These are phyloP conservation scores for Hericium erinaceus DNA, from an alignment of 768 basidiomycete genomes.

Conservation along the genomic window DNA sequence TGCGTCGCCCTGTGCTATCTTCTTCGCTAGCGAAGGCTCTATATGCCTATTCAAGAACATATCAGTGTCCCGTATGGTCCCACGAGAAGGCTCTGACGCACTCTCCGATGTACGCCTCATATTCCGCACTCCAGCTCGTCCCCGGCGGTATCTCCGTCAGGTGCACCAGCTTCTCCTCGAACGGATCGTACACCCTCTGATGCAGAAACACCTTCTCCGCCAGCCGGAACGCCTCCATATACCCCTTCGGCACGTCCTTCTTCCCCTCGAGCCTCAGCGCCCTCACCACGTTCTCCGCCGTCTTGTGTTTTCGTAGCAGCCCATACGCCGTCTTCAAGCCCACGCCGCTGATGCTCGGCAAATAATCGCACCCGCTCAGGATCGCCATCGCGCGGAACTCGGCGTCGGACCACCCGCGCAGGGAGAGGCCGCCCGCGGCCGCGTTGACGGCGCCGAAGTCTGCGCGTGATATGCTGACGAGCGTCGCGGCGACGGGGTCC, in stretches of 20 bases:
- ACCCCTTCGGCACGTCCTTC: conserved; percentile 68
- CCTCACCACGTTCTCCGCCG: conserved; percentile 74
- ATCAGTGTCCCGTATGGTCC: neutral
- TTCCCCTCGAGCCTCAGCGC: conserved; percentile 75
- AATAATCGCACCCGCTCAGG: conserved; percentile 86
- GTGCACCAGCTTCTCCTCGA: conserved; percentile 53
- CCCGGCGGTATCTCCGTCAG: conserved; percentile 50
- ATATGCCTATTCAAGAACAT: conserved; percentile 41
- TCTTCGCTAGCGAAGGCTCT: conserved; percentile 51
- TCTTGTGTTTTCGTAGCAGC: conserved; percentile 77
- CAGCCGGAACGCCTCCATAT: conserved; percentile 62
- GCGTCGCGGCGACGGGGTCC: conserved; percentile 56
- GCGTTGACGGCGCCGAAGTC: conserved; percentile 41
- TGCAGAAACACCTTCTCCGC: conserved; percentile 92
- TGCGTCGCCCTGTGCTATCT: conserved; percentile 56
- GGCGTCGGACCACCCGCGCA: conserved; percentile 80
- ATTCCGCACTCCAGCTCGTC: conserved; percentile 44
- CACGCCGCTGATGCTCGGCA: conserved; percentile 83
- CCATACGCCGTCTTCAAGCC: conserved; percentile 90
- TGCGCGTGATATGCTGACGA: conserved; percentile 53
- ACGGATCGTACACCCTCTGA: conserved; percentile 86
- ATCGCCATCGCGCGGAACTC: conserved; percentile 94
- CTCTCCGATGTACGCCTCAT: conserved; percentile 69
- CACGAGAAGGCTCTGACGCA: conserved; percentile 24
- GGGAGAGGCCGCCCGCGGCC: conserved; percentile 56